Evolutionary conservation across 352 stramenopile species (phyloP).

Genomic region (Plasmopara muralis): DNA sequence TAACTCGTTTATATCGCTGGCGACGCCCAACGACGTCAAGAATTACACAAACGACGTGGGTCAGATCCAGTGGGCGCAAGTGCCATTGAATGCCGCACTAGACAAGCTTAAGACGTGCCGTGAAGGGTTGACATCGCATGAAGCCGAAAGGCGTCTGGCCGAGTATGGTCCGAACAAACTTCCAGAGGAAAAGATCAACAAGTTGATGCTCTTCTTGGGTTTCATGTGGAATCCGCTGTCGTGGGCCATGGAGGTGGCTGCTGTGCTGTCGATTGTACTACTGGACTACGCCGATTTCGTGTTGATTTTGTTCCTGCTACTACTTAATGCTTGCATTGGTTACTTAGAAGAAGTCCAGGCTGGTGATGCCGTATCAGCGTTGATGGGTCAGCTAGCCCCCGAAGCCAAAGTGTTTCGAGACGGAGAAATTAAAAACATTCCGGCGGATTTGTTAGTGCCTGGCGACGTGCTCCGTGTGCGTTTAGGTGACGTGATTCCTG

Average conservation of each 20-base stretch:
- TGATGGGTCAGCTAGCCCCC: slow-evolving; percentile 86
- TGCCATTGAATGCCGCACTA: slow-evolving; percentile 74
- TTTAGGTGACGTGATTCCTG: slow-evolving; percentile 89
- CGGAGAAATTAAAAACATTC: slow-evolving; percentile 61
- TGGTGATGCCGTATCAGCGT: slow-evolving; percentile 77
- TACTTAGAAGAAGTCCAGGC: slow-evolving; percentile 84
- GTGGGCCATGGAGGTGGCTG: slow-evolving; percentile 75
- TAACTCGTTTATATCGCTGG: slow-evolving; percentile 71
- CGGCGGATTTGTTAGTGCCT: slow-evolving; percentile 56
- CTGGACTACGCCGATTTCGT: slow-evolving; percentile 74
- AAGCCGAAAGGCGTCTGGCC: slow-evolving; percentile 63
- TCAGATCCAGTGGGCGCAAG: slow-evolving; percentile 65
- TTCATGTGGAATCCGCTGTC: slow-evolving; percentile 84
- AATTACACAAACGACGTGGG: slow-evolving; percentile 76
- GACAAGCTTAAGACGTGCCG: slow-evolving; percentile 76
- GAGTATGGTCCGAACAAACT: slow-evolving; percentile 84
- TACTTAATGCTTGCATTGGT: slow-evolving; percentile 70
- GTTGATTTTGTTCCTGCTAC: slow-evolving; percentile 60
- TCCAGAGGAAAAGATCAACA: slow-evolving; percentile 71
- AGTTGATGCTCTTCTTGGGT: slow-evolving; percentile 65
- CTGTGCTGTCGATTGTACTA: slow-evolving; percentile 66
- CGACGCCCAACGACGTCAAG: slow-evolving; percentile 69
- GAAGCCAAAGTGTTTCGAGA: slow-evolving; percentile 81
- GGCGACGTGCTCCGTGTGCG: slow-evolving; percentile 69
- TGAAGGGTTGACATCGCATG: slow-evolving; percentile 61